Evolutionary conservation across 768 basidiomycete species (phyloP).

Genomic region (Tricholoma saponaceum): DNA sequence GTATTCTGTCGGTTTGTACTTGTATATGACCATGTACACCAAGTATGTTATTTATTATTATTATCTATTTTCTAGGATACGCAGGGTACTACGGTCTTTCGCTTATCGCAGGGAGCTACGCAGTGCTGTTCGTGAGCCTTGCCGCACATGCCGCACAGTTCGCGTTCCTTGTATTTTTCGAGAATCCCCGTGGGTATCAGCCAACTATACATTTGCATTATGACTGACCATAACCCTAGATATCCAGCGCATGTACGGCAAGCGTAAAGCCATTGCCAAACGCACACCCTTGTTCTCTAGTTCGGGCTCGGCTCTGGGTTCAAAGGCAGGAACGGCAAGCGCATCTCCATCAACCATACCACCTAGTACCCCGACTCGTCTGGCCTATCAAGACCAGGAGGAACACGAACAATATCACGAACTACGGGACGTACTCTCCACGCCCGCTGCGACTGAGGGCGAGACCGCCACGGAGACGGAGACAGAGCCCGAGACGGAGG

Average conservation of each 20-base stretch:
- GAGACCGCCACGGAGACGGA: conserved; percentile 75
- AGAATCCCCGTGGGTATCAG: conserved; percentile 83
- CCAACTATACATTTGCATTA: background rate
- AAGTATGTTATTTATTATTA: background rate
- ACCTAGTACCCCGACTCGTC: background rate
- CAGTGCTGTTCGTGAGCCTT: conserved; percentile 91
- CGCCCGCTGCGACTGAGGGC: conserved; percentile 66
- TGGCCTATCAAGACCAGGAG: background rate
- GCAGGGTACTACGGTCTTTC: conserved; percentile 98
- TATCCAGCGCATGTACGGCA: conserved; percentile 91
- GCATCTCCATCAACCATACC: background rate
- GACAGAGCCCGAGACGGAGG: conserved; percentile 58
- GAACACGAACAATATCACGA: conserved; percentile 9
- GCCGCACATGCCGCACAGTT: conserved; percentile 95
- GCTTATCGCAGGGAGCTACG: conserved; percentile 83
- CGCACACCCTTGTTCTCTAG: conserved; percentile 57
- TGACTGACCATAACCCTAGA: conserved; percentile 40
- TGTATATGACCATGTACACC: conserved; percentile 6
- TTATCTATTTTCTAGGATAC: conserved; percentile 50
- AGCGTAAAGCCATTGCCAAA: conserved; percentile 84
- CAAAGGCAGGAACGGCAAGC: conserved; percentile 10
- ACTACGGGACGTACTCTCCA: conserved; percentile 35
- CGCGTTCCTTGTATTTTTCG: conserved; percentile 91
- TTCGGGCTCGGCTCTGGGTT: conserved; percentile 5
- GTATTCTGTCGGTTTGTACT: conserved; percentile 74